These are phyloP conservation scores for Cyclotella sp. DNA, from an alignment of 108 stramenopile species.

Conservation along the genomic window DNA sequence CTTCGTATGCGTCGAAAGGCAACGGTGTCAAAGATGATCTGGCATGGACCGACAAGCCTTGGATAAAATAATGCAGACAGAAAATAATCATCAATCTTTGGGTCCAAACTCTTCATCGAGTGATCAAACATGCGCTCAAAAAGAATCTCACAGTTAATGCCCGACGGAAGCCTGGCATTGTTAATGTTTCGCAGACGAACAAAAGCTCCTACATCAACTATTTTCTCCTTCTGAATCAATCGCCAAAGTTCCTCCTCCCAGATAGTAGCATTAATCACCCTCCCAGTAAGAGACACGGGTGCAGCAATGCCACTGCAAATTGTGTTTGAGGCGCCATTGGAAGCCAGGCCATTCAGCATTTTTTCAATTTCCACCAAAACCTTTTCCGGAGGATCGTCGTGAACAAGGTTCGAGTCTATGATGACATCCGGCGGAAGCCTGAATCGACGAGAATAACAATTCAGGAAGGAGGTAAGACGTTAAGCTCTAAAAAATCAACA, in stretches of 20 bases:
- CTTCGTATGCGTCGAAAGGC: slow-evolving; percentile 69
- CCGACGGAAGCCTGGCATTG: slow-evolving; percentile 35
- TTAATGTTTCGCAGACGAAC: slow-evolving; percentile 78
- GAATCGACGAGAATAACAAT: neutral
- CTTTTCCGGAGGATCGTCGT: slow-evolving; percentile 65
- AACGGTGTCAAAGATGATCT: slow-evolving; percentile 73
- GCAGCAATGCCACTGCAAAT: slow-evolving; percentile 18
- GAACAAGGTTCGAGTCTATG: slow-evolving; percentile 1
- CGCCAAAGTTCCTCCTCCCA: slow-evolving; percentile 87
- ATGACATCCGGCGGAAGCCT: slow-evolving; percentile 47
- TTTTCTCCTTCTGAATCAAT: slow-evolving; percentile 47
- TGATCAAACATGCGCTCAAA: neutral
- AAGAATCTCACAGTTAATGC: slow-evolving; percentile 20
- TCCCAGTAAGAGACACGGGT: slow-evolving; percentile 64
- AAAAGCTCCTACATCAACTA: slow-evolving; percentile 67
- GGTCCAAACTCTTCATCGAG: neutral
- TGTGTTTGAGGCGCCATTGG: slow-evolving; percentile 32
- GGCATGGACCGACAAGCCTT: slow-evolving; percentile 56
- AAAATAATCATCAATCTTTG: neutral
- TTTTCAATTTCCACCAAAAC: slow-evolving; percentile 53
- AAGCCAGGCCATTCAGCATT: slow-evolving; percentile 21
- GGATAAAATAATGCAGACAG: neutral
- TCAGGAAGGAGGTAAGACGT: neutral
- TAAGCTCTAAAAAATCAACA: neutral
- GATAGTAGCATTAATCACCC: slow-evolving; percentile 75